Conservation (phyloP, 768 basidiomycete genomes). For the Suillus weaverae region DNA sequence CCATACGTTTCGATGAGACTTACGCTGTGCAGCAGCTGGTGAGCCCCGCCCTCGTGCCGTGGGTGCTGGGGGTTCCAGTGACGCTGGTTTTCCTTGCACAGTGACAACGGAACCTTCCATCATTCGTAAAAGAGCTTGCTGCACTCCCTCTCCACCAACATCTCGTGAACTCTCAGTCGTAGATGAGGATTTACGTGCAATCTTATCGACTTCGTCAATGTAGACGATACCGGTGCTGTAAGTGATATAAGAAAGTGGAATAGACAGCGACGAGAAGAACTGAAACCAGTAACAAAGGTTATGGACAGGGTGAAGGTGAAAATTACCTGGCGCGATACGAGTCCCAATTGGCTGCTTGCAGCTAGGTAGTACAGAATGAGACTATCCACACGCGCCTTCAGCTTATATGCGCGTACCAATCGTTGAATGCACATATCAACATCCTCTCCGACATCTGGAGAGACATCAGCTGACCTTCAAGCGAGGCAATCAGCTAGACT, state of each 20-base stretch:
- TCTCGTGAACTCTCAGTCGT: conserved; percentile 72
- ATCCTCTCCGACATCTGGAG: conserved; percentile 90
- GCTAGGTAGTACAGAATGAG: conserved; percentile 37
- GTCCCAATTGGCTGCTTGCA: conserved; percentile 91
- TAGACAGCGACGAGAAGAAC: background rate
- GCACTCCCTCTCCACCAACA: conserved; percentile 95
- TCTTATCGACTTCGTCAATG: conserved; percentile 96
- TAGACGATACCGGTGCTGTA: conserved; percentile 89
- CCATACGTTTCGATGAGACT: conserved; percentile 32
- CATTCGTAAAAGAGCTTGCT: conserved; percentile 89
- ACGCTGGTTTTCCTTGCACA: conserved; percentile 70
- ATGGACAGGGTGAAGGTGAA: conserved; percentile 3
- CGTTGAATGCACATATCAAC: conserved; percentile 91
- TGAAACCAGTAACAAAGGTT: background rate
- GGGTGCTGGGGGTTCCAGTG: conserved; percentile 46
- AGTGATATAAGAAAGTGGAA: conserved; percentile 11
- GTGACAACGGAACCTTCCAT: conserved; percentile 89
- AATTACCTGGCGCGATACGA: conserved; percentile 76
- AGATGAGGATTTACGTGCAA: conserved; percentile 60
- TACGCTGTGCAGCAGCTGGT: conserved; percentile 20
- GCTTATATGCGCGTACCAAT: conserved; percentile 43
- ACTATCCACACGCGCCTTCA: background rate
- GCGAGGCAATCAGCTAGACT: conserved; percentile 28
- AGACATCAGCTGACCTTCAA: conserved; percentile 10
- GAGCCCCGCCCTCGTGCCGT: conserved; percentile 50